Evolutionary conservation across 345 rosid genomes (phyloP).

Genomic region (Boechera divaricarpa): DNA sequence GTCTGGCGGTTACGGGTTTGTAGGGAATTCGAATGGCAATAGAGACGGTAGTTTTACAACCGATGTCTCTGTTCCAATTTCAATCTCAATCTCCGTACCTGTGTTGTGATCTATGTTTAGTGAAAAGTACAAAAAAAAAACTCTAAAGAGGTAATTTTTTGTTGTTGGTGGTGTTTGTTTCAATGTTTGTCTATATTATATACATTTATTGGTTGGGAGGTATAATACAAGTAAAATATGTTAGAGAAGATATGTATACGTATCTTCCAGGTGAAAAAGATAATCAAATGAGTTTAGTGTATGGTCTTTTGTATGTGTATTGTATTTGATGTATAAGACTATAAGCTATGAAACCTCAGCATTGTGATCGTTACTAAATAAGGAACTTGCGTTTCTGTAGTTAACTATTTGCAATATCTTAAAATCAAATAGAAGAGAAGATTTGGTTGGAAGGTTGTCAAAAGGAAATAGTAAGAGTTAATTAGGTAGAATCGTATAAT

Average conservation of each 20-base stretch:
- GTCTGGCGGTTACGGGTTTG: conserved; percentile 67
- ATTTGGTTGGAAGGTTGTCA: conserved; percentile 12
- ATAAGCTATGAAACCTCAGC: conserved; percentile 4
- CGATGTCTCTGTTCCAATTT: conserved; percentile 76
- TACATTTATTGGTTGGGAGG: conserved; percentile 49
- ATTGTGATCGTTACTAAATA: neutral
- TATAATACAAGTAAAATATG: conserved; percentile 30
- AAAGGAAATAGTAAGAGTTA: neutral
- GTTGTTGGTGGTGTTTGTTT: conserved; percentile 34
- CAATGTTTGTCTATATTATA: conserved; percentile 43
- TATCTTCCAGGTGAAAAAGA: conserved; percentile 11
- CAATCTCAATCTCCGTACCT: conserved; percentile 60
- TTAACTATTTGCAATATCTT: neutral
- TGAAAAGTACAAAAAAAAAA: neutral
- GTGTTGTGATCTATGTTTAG: conserved; percentile 42
- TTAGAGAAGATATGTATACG: conserved; percentile 18
- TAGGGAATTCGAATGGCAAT: conserved; percentile 55
- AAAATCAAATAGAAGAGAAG: neutral
- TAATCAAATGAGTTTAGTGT: conserved; percentile 25
- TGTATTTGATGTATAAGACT: conserved; percentile 7
- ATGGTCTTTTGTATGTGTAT: conserved; percentile 16
- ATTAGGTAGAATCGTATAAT: neutral
- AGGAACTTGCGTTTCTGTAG: neutral
- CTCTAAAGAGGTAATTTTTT: conserved; percentile 14
- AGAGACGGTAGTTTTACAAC: conserved; percentile 39